phyloP scores from a whole-genome alignment of 2,329 filamentous ascomycete species.

The Phoma herbarum region DNA sequence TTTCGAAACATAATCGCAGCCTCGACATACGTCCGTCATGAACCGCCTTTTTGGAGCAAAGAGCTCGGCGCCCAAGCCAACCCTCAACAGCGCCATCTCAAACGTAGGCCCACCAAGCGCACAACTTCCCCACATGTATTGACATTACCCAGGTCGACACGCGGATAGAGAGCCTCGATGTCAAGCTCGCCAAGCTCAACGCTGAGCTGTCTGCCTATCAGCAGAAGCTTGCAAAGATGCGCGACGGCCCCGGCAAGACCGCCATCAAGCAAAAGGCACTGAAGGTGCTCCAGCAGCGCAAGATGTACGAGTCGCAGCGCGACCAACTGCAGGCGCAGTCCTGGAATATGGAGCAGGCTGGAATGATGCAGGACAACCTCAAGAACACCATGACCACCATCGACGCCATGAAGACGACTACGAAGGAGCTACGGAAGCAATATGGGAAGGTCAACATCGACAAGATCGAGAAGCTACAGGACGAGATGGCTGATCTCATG shows the following conservation, averaged over 20 bases:
- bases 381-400: conserved; percentile 99
- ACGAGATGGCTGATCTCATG: conserved; percentile 98
- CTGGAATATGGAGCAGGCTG: conserved; percentile 99
- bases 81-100: conserved; percentile 80
- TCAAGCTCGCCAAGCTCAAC: conserved; percentile 92
- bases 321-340: conserved; percentile 93
- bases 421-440: conserved; percentile 89
- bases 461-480: conserved; percentile 96
- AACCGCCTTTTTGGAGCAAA: conserved; percentile 95
- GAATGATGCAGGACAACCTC: conserved; percentile 98
- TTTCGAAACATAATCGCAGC: not conserved
- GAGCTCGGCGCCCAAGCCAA: conserved; percentile 86
- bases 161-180: conserved; percentile 86
- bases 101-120: conserved; percentile 65
- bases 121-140: conserved; percentile 23
- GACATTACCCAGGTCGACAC: conserved; percentile 71
- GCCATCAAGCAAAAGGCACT: conserved; percentile 94
- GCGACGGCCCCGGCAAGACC: conserved; percentile 91
- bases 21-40: conserved; percentile 66
- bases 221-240: conserved; percentile 87
- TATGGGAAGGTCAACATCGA: conserved; percentile 98
- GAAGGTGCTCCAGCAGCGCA: conserved; percentile 90
- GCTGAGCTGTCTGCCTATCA: conserved; percentile 90
- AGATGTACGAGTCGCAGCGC: conserved; percentile 92
- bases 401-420: conserved; percentile 96